Base-by-base conservation (phyloP, 75 land plant genomes). In the Azolla pinnata region DNA sequence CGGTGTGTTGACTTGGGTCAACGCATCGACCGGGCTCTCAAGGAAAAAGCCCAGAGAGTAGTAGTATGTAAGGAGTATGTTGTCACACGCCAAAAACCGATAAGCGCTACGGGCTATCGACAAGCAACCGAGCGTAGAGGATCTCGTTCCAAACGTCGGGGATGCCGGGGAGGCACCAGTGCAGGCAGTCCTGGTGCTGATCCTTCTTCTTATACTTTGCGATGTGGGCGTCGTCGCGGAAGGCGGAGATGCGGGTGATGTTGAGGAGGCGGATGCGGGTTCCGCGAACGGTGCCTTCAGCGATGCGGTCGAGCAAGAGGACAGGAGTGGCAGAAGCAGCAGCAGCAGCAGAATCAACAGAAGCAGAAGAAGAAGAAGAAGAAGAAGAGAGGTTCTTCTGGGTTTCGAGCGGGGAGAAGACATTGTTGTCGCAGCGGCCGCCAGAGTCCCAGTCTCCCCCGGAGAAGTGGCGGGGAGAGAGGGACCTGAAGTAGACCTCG, bases 371-470 rank as follows among this genome's bases (percentile, higher is more conserved):
- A n/a, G n/a, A n/a, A n/a, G n/a, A n/a, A n/a, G n/a, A n/a, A n/a
- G n/a, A n/a, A n/a, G n/a, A n/a, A n/a, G n/a, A n/a, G 32, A 69
- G 65, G 48, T 65, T 69, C 42, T 44, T 74, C 0, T 71, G 73
- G 9, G 34, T 61, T 8, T 70, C 67, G 25, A 76, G 49, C 10
- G 76, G 79, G 28, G 31, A 53, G 0, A n/a, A n/a, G n/a, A n/a
- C n/a, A n/a, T 83, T 80, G 44, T 65, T 76, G 61, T 92, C 84
- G 62, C 97, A 92, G 18, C 83, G 75, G 10, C 97, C 97, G 12
- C 97, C 97, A 9, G 97, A 70, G 62, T 92, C 80, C 97, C 97
- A 92, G 32, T 92, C 97, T 18, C 97, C 97, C 63, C 79, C 76
- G 10, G 72, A 60, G 53, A 92, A 92, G 50, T 92, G 98, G 51